These are phyloP conservation scores for Chlorociboria aeruginascens DNA, from an alignment of 495 filamentous ascomycete species.

Conservation along the genomic window DNA sequence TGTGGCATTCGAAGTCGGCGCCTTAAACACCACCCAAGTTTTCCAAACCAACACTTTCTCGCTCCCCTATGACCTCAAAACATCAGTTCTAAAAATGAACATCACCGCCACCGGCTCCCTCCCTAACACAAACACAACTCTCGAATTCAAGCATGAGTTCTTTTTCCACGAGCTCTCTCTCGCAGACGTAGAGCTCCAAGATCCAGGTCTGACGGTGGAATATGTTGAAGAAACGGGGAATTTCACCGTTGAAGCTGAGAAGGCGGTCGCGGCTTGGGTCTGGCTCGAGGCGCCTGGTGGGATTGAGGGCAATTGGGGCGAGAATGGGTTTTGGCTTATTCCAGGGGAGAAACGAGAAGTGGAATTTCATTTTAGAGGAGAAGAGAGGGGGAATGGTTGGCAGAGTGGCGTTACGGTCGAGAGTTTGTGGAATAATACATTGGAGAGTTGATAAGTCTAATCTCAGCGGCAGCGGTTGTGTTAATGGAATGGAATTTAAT, in stretches of 20 bases:
- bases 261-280: constrained; percentile 50
- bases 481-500: no score
- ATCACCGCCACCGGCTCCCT: constrained; percentile 39
- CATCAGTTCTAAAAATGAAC: constrained; percentile 43
- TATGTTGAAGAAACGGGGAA: constrained; percentile 25
- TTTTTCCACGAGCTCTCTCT: constrained; percentile 42
- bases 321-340: constrained; percentile 46
- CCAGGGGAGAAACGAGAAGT: constrained; percentile 38
- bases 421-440: constrained; percentile 55
- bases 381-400: constrained; percentile 38
- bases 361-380: constrained; percentile 30
- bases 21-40: constrained; percentile 48
- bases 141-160: constrained; percentile 43
- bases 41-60: constrained; percentile 30
- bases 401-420: constrained; percentile 39
- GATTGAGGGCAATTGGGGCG: constrained; percentile 45
- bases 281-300: constrained; percentile 53
- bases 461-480: no score
- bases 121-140: constrained; percentile 37
- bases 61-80: constrained; percentile 24
- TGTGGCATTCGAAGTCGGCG: constrained; percentile 40
- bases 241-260: constrained; percentile 46
- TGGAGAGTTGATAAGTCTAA: constrained; percentile 1
- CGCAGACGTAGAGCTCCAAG: constrained; percentile 38
- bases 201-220: constrained; percentile 39